A percentile compares a stretch with the other conserved stretches of the same genome.
phyloP scores from a whole-genome alignment of 2,329 filamentous ascomycete genomes.

The Neofusicoccum kwambonambiense region DNA sequence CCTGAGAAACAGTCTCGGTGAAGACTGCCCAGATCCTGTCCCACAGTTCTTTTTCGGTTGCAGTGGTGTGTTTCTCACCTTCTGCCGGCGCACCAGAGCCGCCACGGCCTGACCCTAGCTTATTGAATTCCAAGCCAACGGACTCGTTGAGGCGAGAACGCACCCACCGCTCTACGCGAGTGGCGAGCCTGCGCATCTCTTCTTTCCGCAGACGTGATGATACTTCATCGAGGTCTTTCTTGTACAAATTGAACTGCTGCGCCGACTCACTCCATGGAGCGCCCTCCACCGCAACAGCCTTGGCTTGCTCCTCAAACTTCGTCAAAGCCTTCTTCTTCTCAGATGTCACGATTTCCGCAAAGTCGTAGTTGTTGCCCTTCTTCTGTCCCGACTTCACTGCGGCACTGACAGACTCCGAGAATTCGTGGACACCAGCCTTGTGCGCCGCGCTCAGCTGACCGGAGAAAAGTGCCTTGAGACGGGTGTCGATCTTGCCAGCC shows the following conservation, averaged over 20 bases:
- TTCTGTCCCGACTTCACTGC: conserved; percentile 92
- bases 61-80: conserved; percentile 62
- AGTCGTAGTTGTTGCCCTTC: conserved; percentile 86
- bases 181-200: conserved; percentile 91
- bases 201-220: conserved; percentile 83
- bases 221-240: conserved; percentile 88
- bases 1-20: conserved; percentile 76
- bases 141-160: conserved; percentile 82
- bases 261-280: conserved; percentile 85
- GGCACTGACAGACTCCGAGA: conserved; percentile 81
- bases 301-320: conserved; percentile 73
- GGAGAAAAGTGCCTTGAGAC: conserved; percentile 82
- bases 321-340: conserved; percentile 76
- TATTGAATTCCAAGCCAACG: conserved; percentile 92
- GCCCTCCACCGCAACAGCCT: conserved; percentile 72
- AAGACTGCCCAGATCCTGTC: conserved; percentile 93
- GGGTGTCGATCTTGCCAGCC: conserved; percentile 80
- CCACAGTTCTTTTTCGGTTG: conserved; percentile 84
- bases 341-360: conserved; percentile 84
- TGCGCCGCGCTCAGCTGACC: conserved; percentile 87
- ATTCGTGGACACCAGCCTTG: conserved; percentile 79
- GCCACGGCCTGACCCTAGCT: conserved; percentile 82
- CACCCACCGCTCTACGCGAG: conserved; percentile 90
- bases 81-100: conserved; percentile 77
- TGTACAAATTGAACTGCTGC: conserved; percentile 74